These are phyloP conservation scores for Chlorophyllum brunneum DNA, from an alignment of 768 basidiomycete genomes.

Conservation along the genomic window DNA sequence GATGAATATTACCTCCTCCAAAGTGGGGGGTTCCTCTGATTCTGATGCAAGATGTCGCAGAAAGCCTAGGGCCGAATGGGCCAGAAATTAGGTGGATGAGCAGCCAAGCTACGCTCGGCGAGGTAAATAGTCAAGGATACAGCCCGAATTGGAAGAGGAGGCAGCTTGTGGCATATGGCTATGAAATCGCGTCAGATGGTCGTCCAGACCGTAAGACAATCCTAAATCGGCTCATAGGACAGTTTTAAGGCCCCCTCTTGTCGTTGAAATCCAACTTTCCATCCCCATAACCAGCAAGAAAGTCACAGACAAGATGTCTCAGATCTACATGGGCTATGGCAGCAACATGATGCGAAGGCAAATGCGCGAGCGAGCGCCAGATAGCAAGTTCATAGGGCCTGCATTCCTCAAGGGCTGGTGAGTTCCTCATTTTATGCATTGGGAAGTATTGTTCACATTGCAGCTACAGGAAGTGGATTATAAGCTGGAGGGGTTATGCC, in stretches of 20 bases:
- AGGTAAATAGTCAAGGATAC: too few species aligned
- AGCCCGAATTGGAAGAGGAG: too few species aligned
- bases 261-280: neutral
- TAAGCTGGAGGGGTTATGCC: conserved; percentile 40
- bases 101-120: too few species aligned
- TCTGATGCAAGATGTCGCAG: too few species aligned
- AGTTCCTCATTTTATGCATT: neutral
- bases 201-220: too few species aligned
- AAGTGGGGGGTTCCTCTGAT: too few species aligned
- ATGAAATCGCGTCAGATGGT: too few species aligned
- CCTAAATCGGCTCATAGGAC: too few species aligned
- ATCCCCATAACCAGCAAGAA: neutral
- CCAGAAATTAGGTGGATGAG: too few species aligned
- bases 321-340: neutral
- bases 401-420: neutral
- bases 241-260: neutral
- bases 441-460: neutral
- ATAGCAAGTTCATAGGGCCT: neutral
- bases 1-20: too few species aligned
- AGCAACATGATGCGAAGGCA: neutral
- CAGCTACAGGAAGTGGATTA: conserved; percentile 31
- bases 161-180: too few species aligned
- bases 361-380: neutral
- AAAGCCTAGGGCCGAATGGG: too few species aligned
- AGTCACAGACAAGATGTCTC: neutral